Evolutionary conservation across 202 grass and related monocot genomes (phyloP), one percentile per base, ranked within the genome.

Genomic region (Brachypodium distachyon): DNA sequence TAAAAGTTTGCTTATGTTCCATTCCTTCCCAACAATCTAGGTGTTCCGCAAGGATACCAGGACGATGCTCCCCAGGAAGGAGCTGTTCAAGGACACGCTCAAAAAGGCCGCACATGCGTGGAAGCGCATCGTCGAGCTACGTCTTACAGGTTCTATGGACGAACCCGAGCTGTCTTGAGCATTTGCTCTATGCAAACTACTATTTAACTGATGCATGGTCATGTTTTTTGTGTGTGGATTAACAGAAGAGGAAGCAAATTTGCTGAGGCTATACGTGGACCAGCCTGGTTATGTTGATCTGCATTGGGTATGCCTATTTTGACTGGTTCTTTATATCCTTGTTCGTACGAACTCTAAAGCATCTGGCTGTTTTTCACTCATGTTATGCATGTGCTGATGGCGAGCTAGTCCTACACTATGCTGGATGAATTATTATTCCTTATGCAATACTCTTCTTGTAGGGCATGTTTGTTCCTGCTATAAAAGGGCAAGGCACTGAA

Each of bases 391-490:
- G 58, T 56, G 48, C 38, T 34, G 11, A 3, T 3, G 57, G 3
- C 7, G 14, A 74, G 13, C 32, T 46, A 33, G 25, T 27, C 18
- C 36, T 36, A 33, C 56, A 36, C 14, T 29, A 27, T 64, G 28
- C 29, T 66, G 4, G 9, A 10, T n/a, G n/a, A n/a, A n/a, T n/a
- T n/a, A n/a, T n/a, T n/a, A n/a, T n/a, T n/a, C n/a, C n/a, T n/a
- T n/a, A 48, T 76, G 55, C 22, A 12, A 44, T 56, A 26, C 11
- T 65, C 40, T 53, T 62, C 18, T 61, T 82, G 31, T 33, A 99
- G 96, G 96, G 96, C 72, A 95, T 99, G 96, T 99, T 99, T 83
- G 85, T 99, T 82, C 96, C 96, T 78, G 96, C 91, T 55, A 95
- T 99, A 77, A 99, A 87, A 95, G 96, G 96, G 6, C 96, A 99